Evolutionary conservation across 2,329 filamentous ascomycete species (phyloP).

Genomic region (Coniochaeta sp.): DNA sequence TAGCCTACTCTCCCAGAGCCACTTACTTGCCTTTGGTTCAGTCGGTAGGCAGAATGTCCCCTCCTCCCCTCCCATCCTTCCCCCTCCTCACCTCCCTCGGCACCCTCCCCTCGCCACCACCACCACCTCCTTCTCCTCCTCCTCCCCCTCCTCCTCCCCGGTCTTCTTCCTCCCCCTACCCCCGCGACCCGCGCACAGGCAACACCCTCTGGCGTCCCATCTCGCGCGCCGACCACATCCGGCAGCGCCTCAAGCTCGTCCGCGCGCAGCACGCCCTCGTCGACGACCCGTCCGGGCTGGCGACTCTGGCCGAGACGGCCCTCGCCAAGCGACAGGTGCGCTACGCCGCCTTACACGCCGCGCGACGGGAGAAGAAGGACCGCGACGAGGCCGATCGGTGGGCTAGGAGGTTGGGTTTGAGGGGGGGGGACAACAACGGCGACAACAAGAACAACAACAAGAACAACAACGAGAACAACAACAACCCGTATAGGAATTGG

Average conservation of each 20-base stretch:
- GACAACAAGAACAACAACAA: too few relatives aligned
- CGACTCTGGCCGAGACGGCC: not conserved
- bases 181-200: not conserved
- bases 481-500: not conserved
- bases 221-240: not conserved
- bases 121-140: not conserved
- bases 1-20: too few relatives aligned
- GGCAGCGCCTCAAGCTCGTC: conserved; percentile 1
- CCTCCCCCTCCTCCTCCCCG: too few relatives aligned
- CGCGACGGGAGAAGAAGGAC: not conserved
- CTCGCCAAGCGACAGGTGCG: not conserved
- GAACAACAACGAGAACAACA: too few relatives aligned
- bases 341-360: not conserved
- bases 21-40: too few relatives aligned
- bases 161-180: not conserved
- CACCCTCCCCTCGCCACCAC: not conserved
- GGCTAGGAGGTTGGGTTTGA: too few relatives aligned
- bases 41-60: not conserved
- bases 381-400: too few relatives aligned
- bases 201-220: not conserved
- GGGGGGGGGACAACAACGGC: too few relatives aligned
- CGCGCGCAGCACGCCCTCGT: not conserved
- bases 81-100: not conserved
- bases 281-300: not conserved
- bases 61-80: not conserved